Base-by-base conservation (phyloP, 805 yeast genomes). In the Metschnikowia lachancei region DNA sequence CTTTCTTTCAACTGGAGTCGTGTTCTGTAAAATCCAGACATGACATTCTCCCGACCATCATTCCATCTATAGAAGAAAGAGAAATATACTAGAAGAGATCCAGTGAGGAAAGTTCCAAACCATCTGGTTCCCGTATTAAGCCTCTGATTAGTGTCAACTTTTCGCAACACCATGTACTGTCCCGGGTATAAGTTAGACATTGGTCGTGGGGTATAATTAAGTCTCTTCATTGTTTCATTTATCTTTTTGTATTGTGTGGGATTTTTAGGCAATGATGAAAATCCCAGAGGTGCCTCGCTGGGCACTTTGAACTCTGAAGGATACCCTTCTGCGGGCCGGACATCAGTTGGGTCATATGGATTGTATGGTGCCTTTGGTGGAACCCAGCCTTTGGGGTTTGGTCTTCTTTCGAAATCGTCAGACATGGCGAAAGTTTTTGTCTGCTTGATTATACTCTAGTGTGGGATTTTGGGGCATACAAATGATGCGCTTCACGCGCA, bases 361-460 rank as follows among this genome's bases (percentile, higher is more conserved):
- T 87, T 87, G 61, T 86, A 88, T 1, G 94, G 94, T 1, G 91
- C 92, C 51, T 75, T 79, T 9, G 95, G 95, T 1, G 82, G 87
- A 0, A 76, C 76, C 94, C 94, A 85, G 0, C 89, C 90, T 6
- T 77, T 76, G 2, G 94, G 91, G 56, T 85, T 82, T 3, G 91
- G 85, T 46, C 87, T 69, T 67, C 90, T 74, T 37, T 80, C 78
- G 38, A 76, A 51, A 17, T 74, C 67, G 51, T 53, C 57, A 24
- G 52, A 39, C 52, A 49, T 49, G 19, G 14, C 16, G 11, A n/a
- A 33, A 11, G 17, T 2, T 22, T 24, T 26, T 34, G 3, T 35
- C 5, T 35, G 17, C 5, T 11, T 22, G 13, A 8, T 8, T 18
- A 2, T 29, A 10, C 9, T 13, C 28, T n/a, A 17, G 20, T 17